Base-by-base conservation (phyloP, 2,329 filamentous ascomycete genomes). In the Blastomyces parvus region DNA sequence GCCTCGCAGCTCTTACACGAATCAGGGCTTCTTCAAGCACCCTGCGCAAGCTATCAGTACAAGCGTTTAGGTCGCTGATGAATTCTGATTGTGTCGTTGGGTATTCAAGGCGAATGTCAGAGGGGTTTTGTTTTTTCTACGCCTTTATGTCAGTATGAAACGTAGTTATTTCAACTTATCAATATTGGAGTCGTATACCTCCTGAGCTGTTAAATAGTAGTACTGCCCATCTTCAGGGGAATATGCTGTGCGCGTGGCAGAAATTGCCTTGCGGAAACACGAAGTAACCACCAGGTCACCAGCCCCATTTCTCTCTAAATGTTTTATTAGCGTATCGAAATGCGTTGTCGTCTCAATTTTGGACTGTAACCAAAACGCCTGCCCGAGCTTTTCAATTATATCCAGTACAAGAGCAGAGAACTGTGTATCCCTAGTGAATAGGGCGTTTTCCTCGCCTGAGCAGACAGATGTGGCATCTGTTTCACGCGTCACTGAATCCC, bases 1-100 rank as follows among this genome's bases (percentile, higher is more conserved):
- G 72, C 8, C 74, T 67, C 3, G 74, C 64, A 42, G 71, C 73
- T n/a, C 74, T 67, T 57, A 69, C 68, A 30, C 73, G 71, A 4
- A 70, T 69, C 22, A 74, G 67, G 4, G 74, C 66, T 64, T 76
- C 73, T 53, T 70, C 68, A 13, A 69, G 64, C 17, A 71, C 64
- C 53, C 66, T 69, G 53, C 66, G 71, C 59, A 72, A 59, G 59
- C 63, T 63, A 52, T 67, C 66, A n/a, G 69, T 66, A 40, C 69
- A 64, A 52, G 65, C 64, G 56, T 70, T 67, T 11, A 72, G 48
- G 27, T 66, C 69, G 46, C 60, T 65, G 38, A 66, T 50, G 50
- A 68, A 63, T 42, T 66, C 63, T 30, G 61, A 64, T 14, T 67
- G 61, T 2, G 63, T 64, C 7, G 50, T 36, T 2, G 65, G 67